Evolutionary conservation across 2,329 filamentous ascomycete genomes (phyloP), one percentile per base, ranked within the genome.

Genomic region (Exophiala xenobiotica): DNA sequence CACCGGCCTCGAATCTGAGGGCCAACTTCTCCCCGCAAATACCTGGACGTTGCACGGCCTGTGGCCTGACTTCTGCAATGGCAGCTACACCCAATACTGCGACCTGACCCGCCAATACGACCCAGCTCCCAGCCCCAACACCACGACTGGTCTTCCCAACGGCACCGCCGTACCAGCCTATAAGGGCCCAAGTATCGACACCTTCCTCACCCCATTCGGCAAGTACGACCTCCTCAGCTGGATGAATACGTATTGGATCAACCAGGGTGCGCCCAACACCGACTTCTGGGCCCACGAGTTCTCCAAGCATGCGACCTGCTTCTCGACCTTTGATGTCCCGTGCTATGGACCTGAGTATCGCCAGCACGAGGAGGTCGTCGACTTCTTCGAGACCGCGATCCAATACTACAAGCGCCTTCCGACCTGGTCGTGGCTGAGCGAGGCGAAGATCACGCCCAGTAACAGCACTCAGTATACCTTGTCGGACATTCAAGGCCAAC

Each of bases 241-340:
- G 70, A 87, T 87, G 83, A 79, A 82, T 63, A 82, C 76, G 62
- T 78, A 75, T 75, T 87, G 83, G 84, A 74, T 85, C 58, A 76
- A 75, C 41, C 79, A 80, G 58, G 70, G 70, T 53, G 74, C 77
- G 42, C 73, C 77, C 11, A 86, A 82, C 68, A 65, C 70, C 44
- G 74, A 78, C 26, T 80, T 87, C 69, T 86, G 83, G 82, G 83
- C 68, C 31, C 82, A 86, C 70, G 82, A 86, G 64, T 86, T 83
- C 71, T 77, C 74, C 68, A 86, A 86, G 72, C 82, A 85, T 67
- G 83, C 77, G 2, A 86, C 83, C 11, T 87, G 83, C 74, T 86
- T 72, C 72, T 81, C 77, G 40, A 85, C 78, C 54, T 86, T 87
- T 63, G 81, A 86, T 62, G 20, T 62, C n/a, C 76, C 79, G 23